Evolutionary conservation across 352 stramenopile genomes (phyloP).

Genomic region (Globisporangium carolinianum): DNA sequence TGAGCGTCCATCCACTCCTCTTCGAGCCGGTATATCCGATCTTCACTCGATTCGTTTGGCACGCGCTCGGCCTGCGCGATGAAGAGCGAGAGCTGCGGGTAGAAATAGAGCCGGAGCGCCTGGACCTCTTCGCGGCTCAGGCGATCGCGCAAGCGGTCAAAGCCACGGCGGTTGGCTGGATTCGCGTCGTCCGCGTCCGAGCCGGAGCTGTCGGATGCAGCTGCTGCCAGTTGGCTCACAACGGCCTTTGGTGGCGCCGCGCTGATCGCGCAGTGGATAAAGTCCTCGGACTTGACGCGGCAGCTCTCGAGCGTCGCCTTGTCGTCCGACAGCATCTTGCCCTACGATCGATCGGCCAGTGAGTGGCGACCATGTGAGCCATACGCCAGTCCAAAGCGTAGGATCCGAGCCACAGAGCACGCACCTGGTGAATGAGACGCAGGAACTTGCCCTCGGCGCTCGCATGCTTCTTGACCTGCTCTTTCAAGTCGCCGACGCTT

Average conservation of each 20-base stretch:
- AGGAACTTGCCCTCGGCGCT: constrained; percentile 81
- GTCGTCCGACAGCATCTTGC: constrained; percentile 85
- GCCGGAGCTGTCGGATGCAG: constrained; percentile 25
- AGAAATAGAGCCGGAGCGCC: constrained; percentile 80
- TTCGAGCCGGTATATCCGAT: constrained; percentile 85
- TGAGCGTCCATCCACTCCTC: constrained; percentile 87
- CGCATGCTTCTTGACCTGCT: constrained; percentile 65
- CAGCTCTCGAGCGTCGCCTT: constrained; percentile 61
- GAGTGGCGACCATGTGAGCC: neutral
- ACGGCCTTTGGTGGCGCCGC: constrained; percentile 67
- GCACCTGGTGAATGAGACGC: constrained; percentile 73
- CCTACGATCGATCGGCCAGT: constrained; percentile 12
- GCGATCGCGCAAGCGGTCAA: constrained; percentile 72
- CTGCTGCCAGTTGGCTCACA: constrained; percentile 40
- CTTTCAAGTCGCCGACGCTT: constrained; percentile 65
- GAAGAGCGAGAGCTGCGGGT: constrained; percentile 77
- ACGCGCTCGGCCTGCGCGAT: constrained; percentile 78
- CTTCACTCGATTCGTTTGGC: constrained; percentile 70
- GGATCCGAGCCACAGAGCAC: neutral
- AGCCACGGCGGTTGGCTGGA: constrained; percentile 36
- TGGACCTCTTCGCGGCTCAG: constrained; percentile 84
- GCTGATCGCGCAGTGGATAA: constrained; percentile 84
- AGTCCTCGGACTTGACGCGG: constrained; percentile 78
- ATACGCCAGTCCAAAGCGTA: too few species aligned
- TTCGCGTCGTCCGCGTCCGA: constrained; percentile 36